Evolutionary conservation across 495 filamentous ascomycete genomes (phyloP), one percentile per base, ranked within the genome.

Genomic region (Penicillium roqueforti): DNA sequence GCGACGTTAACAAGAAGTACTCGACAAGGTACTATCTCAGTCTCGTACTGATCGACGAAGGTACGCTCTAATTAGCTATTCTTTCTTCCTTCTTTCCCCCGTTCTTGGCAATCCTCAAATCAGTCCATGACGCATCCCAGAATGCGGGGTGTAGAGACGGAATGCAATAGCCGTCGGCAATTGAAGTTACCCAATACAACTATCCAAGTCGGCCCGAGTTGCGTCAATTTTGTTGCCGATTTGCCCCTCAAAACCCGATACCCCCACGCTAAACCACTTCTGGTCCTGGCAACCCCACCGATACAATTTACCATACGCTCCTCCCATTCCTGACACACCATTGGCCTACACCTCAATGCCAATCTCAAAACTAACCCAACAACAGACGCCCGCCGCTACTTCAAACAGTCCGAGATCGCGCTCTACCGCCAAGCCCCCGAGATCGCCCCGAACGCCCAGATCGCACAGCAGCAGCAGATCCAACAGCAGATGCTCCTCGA

Each of bases 1-100:
- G 95, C 37, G 95, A 99, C 71, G 93, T 99, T 55, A 99, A 99
- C 83, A 99, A 97, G 83, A 97, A 97, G 74, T 99, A 93, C 71
- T 97, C 92, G 29, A 97, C 95, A 51, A 80, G 93, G 58, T 99
- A 99, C 74, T 97, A 99, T 73, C 81, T 99, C 47, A 96, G 90
- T 69, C 74, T 99, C 60, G 93, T 99, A 9, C 79, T 97, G 58
- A 97, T 97, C 57, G 92, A 97, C 69, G 92, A 97, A 82, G 90
- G 90, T 88, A 76, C 44, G 77, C 68, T 22, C 25, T 36, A 34
- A 23, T 42, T 36, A 36, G 51, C 34, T 22, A 31, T 39, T 16
- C 19, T 8, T 59, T 39, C 42, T 25, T 19, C 26, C 39, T 41
- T 34, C 49, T 36, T 36, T 36, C 28, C 6, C 14, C 31, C 31